These are phyloP conservation scores for Xylaria sp. DNA, from an alignment of 2,329 filamentous ascomycete species.

Conservation along the genomic window DNA sequence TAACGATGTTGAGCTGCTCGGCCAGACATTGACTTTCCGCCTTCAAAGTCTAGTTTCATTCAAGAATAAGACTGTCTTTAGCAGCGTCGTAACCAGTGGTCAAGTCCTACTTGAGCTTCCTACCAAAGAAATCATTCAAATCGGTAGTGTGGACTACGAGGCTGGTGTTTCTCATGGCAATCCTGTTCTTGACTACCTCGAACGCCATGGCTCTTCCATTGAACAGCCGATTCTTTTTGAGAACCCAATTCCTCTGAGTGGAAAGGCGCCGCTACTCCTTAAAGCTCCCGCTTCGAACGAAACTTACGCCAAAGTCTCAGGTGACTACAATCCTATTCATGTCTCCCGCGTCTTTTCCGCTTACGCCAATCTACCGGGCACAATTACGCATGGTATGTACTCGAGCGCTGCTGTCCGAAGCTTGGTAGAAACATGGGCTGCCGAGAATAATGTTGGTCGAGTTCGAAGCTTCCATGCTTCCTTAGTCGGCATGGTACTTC, in stretches of 20 bases:
- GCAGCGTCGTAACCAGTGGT: constrained; percentile 87
- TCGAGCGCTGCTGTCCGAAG: constrained; percentile 95
- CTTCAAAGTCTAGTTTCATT: constrained; percentile 89
- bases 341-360: constrained; percentile 95
- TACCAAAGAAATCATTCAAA: constrained; percentile 95
- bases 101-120: constrained; percentile 93
- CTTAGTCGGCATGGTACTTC: constrained; percentile 97
- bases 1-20: constrained; percentile 82
- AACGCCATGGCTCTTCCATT: constrained; percentile 87
- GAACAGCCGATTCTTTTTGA: constrained; percentile 98
- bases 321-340: constrained; percentile 98
- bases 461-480: constrained; percentile 97
- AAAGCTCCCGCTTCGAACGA: constrained; percentile 96
- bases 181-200: constrained; percentile 93
- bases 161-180: constrained; percentile 92
- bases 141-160: constrained; percentile 96
- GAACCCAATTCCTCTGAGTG: constrained; percentile 93
- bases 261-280: constrained; percentile 85
- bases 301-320: constrained; percentile 95
- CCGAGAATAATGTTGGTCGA: constrained; percentile 96
- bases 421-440: constrained; percentile 97
- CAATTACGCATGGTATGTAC: constrained; percentile 99
- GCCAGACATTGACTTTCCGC: constrained; percentile 94
- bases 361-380: constrained; percentile 94
- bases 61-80: constrained; percentile 94